Evolutionary conservation across 192 early-diverging fungal genomes (phyloP).

Genomic region (Paraglomus brasilianum): DNA sequence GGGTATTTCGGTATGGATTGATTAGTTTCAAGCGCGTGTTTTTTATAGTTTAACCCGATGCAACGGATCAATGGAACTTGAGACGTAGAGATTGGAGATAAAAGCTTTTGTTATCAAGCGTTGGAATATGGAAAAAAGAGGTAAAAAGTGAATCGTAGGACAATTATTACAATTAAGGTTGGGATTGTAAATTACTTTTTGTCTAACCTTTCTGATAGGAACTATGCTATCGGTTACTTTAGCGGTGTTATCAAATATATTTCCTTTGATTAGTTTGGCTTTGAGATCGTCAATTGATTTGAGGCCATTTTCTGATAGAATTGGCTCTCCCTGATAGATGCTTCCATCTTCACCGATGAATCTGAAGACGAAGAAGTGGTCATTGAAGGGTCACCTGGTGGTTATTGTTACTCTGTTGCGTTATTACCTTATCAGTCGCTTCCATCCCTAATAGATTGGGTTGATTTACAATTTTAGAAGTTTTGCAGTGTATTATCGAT

Average conservation of each 20-base stretch:
- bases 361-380: slow-evolving; percentile 23
- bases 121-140: slow-evolving; percentile 18
- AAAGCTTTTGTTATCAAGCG: slow-evolving; percentile 35
- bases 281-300: slow-evolving; percentile 23
- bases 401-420: not conserved
- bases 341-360: slow-evolving; percentile 51
- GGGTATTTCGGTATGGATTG: slow-evolving; percentile 47
- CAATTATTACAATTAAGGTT: not conserved
- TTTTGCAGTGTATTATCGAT: no score
- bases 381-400: not conserved
- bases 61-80: slow-evolving; percentile 47
- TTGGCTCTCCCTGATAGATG: slow-evolving; percentile 51
- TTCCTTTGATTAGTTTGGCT: slow-evolving; percentile 49
- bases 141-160: slow-evolving; percentile 12
- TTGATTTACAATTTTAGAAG: no score
- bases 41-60: slow-evolving; percentile 61
- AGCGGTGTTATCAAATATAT: slow-evolving; percentile 36
- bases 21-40: slow-evolving; percentile 57
- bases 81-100: slow-evolving; percentile 42
- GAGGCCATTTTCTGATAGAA: slow-evolving; percentile 14
- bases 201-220: slow-evolving; percentile 44
- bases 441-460: slow-evolving; percentile 23
- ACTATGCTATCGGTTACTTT: slow-evolving; percentile 41
- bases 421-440: slow-evolving; percentile 39
- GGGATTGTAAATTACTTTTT: not conserved